Percentiles rank a stretch among this genome's conserved stretches.
Evolutionary conservation across 169 alveolate genomes (phyloP).

Genomic region (Eimeria acervulina): DNA sequence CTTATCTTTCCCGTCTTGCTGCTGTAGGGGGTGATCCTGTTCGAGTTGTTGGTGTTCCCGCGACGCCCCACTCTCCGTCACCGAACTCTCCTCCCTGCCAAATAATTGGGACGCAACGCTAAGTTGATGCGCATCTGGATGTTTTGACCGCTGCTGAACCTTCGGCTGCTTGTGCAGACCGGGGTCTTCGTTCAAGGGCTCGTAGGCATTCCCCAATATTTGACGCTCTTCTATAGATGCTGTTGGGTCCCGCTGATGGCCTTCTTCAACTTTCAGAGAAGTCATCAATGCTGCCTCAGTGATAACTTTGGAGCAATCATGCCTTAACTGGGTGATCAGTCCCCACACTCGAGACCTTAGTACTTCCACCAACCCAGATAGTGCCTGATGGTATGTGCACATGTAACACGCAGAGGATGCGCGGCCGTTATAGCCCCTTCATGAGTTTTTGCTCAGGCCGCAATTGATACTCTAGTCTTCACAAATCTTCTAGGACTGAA

Average conservation of each 20-base stretch:
- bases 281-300: slow-evolving; percentile 28
- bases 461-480: background rate
- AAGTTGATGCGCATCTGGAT: background rate
- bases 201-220: background rate
- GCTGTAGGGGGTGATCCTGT: background rate
- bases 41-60: background rate
- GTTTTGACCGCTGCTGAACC: slow-evolving; percentile 27
- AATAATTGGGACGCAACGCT: background rate
- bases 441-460: background rate
- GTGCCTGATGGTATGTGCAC: slow-evolving; percentile 47
- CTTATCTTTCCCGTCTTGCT: background rate
- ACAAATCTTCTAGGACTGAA: background rate
- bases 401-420: background rate
- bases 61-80: background rate
- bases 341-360: slow-evolving; percentile 51
- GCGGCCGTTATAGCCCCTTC: background rate
- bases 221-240: background rate
- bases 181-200: background rate
- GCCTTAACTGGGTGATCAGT: slow-evolving; percentile 24
- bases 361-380: slow-evolving; percentile 30
- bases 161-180: background rate
- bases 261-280: background rate
- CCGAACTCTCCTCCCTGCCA: background rate
- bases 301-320: slow-evolving; percentile 17
- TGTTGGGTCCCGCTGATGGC: background rate